Conservation (phyloP, 768 basidiomycete genomes). For the Rhizopogon rudus region DNA sequence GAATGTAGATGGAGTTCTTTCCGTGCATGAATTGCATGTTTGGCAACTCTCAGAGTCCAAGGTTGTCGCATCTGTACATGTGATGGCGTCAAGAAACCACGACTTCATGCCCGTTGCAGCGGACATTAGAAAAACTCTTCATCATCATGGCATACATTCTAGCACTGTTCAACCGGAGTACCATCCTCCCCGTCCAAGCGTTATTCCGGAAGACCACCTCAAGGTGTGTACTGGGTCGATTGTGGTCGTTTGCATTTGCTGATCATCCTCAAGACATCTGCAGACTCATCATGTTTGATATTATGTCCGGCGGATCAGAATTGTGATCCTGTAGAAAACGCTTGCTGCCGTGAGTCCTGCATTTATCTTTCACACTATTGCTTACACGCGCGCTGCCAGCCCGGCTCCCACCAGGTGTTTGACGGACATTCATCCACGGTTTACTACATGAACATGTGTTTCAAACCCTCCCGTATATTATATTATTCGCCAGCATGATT, state of each 20-base stretch:
- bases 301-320: constrained; percentile 63
- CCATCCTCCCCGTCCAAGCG: constrained; percentile 28
- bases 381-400: constrained; percentile 28
- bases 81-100: constrained; percentile 70
- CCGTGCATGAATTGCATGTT: constrained; percentile 90
- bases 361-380: not conserved
- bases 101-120: constrained; percentile 92
- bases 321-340: constrained; percentile 65
- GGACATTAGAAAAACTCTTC: constrained; percentile 79
- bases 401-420: constrained; percentile 43
- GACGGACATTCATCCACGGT: constrained; percentile 29
- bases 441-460: constrained; percentile 12
- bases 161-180: constrained; percentile 95
- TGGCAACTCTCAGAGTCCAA: constrained; percentile 98
- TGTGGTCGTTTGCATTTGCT: constrained; percentile 3
- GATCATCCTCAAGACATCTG: constrained; percentile 34
- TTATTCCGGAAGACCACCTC: constrained; percentile 40
- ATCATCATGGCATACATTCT: constrained; percentile 90
- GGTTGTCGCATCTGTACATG: constrained; percentile 93
- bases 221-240: constrained; percentile 34
- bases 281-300: constrained; percentile 62
- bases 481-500: not conserved
- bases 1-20: constrained; percentile 73
- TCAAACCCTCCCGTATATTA: not conserved
- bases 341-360: constrained; percentile 72